A percentile compares a stretch with the other conserved stretches of the same genome.
phyloP scores from a whole-genome alignment of 768 basidiomycete genomes.

The Podaxis pistillaris region DNA sequence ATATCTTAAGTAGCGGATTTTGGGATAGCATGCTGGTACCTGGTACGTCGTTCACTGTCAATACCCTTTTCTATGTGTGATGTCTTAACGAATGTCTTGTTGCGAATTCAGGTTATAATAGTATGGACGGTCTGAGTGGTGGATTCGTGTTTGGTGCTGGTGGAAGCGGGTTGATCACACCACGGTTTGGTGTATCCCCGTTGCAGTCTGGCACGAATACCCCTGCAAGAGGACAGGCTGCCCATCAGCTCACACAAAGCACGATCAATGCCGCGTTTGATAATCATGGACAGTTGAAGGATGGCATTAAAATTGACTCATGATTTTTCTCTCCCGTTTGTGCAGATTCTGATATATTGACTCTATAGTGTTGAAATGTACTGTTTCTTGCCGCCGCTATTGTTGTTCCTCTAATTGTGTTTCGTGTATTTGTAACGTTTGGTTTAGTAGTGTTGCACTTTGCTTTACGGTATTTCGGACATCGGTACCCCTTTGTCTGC shows the following conservation, averaged over 20 bases:
- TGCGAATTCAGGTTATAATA: constrained; percentile 61
- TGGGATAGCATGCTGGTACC: constrained; percentile 90
- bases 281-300: constrained; percentile 27
- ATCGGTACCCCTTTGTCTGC: no score
- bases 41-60: constrained; percentile 44
- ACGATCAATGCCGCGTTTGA: constrained; percentile 48
- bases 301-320: constrained; percentile 32
- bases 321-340: constrained; percentile 15
- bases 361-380: background rate
- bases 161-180: constrained; percentile 82
- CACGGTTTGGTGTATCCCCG: constrained; percentile 60
- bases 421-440: background rate
- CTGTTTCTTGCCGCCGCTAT: background rate
- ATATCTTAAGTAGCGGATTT: constrained; percentile 73
- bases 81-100: background rate
- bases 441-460: background rate
- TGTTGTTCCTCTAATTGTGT: background rate
- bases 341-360: background rate
- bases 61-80: background rate
- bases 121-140: constrained; percentile 79
- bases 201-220: constrained; percentile 55
- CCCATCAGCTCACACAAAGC: constrained; percentile 37
- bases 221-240: constrained; percentile 30
- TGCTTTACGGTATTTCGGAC: background rate
- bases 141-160: constrained; percentile 85